Percentiles rank a stretch among this genome's conserved stretches.
Conservation (phyloP, 2,329 filamentous ascomycete genomes). For the Ceratocystis lukuohia region DNA sequence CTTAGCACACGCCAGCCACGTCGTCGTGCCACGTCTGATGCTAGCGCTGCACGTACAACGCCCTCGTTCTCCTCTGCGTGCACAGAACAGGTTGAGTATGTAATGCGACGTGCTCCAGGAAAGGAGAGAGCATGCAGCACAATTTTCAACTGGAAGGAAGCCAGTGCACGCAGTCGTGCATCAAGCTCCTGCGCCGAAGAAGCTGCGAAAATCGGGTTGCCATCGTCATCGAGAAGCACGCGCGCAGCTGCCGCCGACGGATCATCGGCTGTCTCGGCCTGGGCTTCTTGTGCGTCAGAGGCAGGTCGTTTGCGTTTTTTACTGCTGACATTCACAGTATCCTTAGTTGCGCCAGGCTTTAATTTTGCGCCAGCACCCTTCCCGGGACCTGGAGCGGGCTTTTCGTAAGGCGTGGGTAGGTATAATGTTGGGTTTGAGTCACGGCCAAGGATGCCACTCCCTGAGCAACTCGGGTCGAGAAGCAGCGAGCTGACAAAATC, state of each 20-base stretch:
- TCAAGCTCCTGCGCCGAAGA: constrained; percentile 43
- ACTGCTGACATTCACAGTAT: constrained; percentile 3
- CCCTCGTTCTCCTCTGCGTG: constrained; percentile 79
- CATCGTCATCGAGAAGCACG: constrained; percentile 44
- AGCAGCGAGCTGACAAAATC: constrained; percentile 58
- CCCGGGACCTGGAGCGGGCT: not conserved
- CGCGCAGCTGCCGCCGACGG: constrained; percentile 25
- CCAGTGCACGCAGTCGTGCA: constrained; percentile 57
- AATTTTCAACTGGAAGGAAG: constrained; percentile 69
- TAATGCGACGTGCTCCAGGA: constrained; percentile 58
- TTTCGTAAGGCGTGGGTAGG: constrained; percentile 32
- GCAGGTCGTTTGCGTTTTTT: constrained; percentile 31
- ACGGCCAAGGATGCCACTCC: constrained; percentile 82
- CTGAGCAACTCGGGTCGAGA: constrained; percentile 88
- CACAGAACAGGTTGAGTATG: constrained; percentile 88
- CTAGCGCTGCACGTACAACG: constrained; percentile 61
- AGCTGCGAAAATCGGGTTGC: constrained; percentile 39
- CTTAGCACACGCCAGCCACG: constrained; percentile 66
- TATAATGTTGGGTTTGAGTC: constrained; percentile 62
- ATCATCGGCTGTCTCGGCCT: constrained; percentile 22
- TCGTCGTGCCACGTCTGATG: constrained; percentile 49
- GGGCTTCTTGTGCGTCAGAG: constrained; percentile 25
- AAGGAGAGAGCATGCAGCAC: constrained; percentile 77
- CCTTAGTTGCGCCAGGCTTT: not conserved
- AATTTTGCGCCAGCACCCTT: constrained; percentile 16